Conservation (phyloP, 495 filamentous ascomycete genomes). For the Ramalina intermedia region DNA sequence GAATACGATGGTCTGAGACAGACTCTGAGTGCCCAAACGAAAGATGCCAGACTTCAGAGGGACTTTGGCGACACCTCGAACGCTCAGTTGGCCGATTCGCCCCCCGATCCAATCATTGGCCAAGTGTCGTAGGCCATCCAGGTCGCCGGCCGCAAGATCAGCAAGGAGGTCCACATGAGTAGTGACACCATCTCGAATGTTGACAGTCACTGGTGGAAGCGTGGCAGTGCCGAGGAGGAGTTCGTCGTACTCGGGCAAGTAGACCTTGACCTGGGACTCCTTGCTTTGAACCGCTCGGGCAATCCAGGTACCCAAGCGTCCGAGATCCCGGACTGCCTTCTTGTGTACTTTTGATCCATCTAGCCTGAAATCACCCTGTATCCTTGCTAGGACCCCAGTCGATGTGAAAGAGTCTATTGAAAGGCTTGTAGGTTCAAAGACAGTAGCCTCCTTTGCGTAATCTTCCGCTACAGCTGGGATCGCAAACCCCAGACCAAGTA, state of each 20-base stretch:
- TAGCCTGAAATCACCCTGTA: slow-evolving; percentile 66
- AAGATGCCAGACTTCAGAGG: slow-evolving; percentile 64
- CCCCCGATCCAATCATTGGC: slow-evolving; percentile 82
- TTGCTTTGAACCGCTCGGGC: slow-evolving; percentile 55
- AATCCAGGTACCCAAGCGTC: slow-evolving; percentile 70
- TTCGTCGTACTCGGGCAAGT: slow-evolving; percentile 71
- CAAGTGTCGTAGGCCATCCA: slow-evolving; percentile 64
- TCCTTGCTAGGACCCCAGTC: slow-evolving; percentile 57
- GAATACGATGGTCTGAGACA: slow-evolving; percentile 59
- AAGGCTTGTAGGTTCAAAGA: slow-evolving; percentile 66
- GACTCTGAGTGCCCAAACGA: slow-evolving; percentile 52
- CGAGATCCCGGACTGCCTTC: slow-evolving; percentile 54
- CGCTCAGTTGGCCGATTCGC: slow-evolving; percentile 45
- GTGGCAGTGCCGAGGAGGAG: slow-evolving; percentile 61
- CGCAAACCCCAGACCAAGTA: slow-evolving; percentile 56
- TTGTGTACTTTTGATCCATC: slow-evolving; percentile 62
- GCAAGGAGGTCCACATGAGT: slow-evolving; percentile 67
- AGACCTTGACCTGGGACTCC: slow-evolving; percentile 56
- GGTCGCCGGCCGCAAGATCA: slow-evolving; percentile 57
- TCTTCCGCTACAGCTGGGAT: slow-evolving; percentile 64
- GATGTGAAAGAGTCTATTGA: slow-evolving; percentile 71
- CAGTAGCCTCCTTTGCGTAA: slow-evolving; percentile 69
- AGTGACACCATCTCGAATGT: slow-evolving; percentile 58
- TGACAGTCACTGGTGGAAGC: slow-evolving; percentile 57
- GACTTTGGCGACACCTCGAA: slow-evolving; percentile 57